phyloP scores from a whole-genome alignment of 23 red algal genomes.

The Gracilariopsis chorda region DNA sequence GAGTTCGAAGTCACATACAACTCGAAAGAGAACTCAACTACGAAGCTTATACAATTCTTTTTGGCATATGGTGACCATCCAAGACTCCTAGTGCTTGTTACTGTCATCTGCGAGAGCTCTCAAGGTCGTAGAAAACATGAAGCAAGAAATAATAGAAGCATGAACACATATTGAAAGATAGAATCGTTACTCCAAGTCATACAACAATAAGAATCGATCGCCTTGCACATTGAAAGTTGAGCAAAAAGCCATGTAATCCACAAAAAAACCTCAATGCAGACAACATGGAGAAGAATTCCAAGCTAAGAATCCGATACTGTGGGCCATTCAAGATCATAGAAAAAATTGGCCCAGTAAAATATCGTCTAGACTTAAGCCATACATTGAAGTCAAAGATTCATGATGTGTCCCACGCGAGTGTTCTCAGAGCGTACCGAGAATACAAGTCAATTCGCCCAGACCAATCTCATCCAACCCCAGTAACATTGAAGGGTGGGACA shows the following conservation, averaged over 20 bases:
- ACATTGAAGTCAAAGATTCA: not conserved
- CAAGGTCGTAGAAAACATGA: not conserved
- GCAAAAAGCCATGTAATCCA: not conserved
- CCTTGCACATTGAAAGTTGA: slow-evolving; percentile 19
- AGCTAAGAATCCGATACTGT: not conserved
- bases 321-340: slow-evolving; percentile 1
- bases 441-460: not conserved
- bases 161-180: not conserved
- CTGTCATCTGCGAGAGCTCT: not conserved
- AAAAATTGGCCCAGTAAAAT: not conserved
- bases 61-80: not conserved
- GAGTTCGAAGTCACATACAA: slow-evolving; percentile 7
- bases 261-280: slow-evolving; percentile 5
- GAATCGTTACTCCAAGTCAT: not conserved
- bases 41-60: not conserved
- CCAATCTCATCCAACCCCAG: not conserved
- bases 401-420: not conserved
- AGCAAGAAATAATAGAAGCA: not conserved
- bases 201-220: not conserved
- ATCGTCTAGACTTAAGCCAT: not conserved
- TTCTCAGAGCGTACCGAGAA: not conserved
- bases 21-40: not conserved
- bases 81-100: not conserved
- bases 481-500: not conserved
- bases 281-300: not conserved